Conservation (phyloP, 352 stramenopile genomes). For the Globisporangium middletonii region DNA sequence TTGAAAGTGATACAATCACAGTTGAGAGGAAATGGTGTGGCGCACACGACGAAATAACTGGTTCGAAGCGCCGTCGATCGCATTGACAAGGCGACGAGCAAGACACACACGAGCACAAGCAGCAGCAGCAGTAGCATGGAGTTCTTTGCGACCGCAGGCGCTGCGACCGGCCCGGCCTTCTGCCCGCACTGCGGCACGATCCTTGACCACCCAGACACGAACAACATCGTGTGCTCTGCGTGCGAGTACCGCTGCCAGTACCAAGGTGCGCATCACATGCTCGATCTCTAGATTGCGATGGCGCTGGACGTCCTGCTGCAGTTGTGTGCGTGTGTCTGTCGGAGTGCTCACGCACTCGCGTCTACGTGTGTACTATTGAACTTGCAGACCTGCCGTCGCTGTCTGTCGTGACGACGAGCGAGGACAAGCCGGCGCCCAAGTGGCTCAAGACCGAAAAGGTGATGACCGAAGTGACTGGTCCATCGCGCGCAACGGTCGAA, state of each 20-base stretch:
- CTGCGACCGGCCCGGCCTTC: slow-evolving; percentile 71
- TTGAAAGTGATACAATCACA: not conserved
- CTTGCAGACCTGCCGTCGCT: slow-evolving; percentile 69
- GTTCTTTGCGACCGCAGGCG: slow-evolving; percentile 63
- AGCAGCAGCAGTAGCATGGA: slow-evolving; percentile 32
- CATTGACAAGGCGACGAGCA: not conserved
- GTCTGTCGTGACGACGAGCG: slow-evolving; percentile 65
- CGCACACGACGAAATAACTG: not conserved
- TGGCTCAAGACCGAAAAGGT: slow-evolving; percentile 69
- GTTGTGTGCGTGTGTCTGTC: not conserved
- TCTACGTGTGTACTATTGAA: not conserved
- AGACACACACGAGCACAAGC: slow-evolving; percentile 5
- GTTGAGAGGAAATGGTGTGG: not conserved
- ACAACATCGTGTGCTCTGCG: slow-evolving; percentile 82
- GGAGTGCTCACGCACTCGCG: not conserved
- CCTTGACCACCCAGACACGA: slow-evolving; percentile 81
- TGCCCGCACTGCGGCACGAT: slow-evolving; percentile 87
- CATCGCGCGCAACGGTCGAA: slow-evolving; percentile 93
- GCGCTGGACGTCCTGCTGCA: not conserved
- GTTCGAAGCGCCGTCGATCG: not conserved
- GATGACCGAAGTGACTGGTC: slow-evolving; percentile 79
- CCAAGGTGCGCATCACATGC: slow-evolving; percentile 35
- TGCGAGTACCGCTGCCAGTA: slow-evolving; percentile 85
- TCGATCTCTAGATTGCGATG: not conserved
- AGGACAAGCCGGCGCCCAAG: slow-evolving; percentile 74